Base-by-base conservation (phyloP, 495 filamentous ascomycete species). In the Pyronema omphalodes region DNA sequence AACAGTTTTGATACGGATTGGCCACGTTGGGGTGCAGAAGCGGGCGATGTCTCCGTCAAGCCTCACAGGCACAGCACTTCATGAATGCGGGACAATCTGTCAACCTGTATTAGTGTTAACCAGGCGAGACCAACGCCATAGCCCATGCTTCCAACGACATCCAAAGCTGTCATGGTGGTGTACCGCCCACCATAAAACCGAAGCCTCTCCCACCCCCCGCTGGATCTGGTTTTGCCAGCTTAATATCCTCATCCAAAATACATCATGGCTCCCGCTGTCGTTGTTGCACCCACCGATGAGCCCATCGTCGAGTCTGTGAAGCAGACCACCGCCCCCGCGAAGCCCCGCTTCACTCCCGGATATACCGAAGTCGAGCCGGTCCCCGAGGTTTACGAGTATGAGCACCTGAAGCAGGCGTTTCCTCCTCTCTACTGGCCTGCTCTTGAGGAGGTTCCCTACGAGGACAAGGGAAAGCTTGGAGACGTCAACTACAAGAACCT, bases 401-500 rank as follows among this genome's bases (percentile, higher is more conserved):
- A 80, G 45, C 69, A 79, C 49, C 67, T 82, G 15, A 68, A 71
- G 6, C 77, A 76, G 6, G 67, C 61, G 1, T 82, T 81, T 57
- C 78, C 78, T 0, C 68, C 77, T 18, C 47, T 79, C 50, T 66
- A 71, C 12, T 81, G 76, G 76, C 66, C 64, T 1, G 65, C 74
- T 0, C 57, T 82, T 15, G 68, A 68, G 41, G 68, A 76, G 35
- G 65, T 72, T 3, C 63, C 70, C 0, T 77, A 80, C 55, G 55
- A 69, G 11, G 78, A 81, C 59, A 75, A 73, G 58, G 78, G 75
- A 8, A 64, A 74, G 40, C 65, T 69, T 19, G 76, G 78, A 37
- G 71, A 80, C 54, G 71, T 75, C 6, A 64, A 73, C 14, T 80
- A 78, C 67, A 44, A 71, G 63, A 64, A 69, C 51, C 66, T 78